A percentile compares a stretch with the other conserved stretches of the same genome.
Evolutionary conservation across 176 grass and related monocot species (phyloP).

Genomic region (Chloris gayana): DNA sequence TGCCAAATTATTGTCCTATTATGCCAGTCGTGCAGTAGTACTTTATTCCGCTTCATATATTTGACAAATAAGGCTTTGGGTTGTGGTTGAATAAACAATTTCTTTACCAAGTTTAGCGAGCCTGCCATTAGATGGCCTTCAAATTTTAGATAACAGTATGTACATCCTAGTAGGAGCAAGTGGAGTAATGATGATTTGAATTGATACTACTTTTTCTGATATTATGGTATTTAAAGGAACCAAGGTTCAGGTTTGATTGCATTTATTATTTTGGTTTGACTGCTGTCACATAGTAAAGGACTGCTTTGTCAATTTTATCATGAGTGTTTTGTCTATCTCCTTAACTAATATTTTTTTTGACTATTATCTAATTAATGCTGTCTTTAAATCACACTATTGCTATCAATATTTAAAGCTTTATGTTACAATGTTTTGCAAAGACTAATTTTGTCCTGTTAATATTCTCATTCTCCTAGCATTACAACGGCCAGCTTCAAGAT

Average conservation of each 20-base stretch:
- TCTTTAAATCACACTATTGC: background rate
- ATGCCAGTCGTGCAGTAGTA: background rate
- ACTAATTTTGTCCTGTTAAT: conserved; percentile 23
- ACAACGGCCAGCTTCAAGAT: conserved; percentile 78
- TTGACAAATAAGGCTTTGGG: conserved; percentile 2
- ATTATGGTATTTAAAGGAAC: background rate
- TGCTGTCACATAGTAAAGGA: background rate
- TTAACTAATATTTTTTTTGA: background rate
- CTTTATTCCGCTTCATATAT: conserved; percentile 5
- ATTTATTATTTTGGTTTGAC: background rate
- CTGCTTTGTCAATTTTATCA: conserved; percentile 13
- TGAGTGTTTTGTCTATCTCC: background rate
- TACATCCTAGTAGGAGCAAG: background rate
- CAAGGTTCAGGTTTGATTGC: background rate
- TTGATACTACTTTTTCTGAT: background rate
- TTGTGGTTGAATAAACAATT: background rate
- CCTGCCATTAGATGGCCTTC: background rate
- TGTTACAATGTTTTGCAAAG: background rate
- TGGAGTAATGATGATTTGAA: background rate
- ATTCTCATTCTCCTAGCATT: conserved; percentile 41
- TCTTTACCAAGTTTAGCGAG: conserved; percentile 6
- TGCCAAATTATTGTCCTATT: conserved; percentile 41
- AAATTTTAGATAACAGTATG: background rate
- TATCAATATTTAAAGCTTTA: background rate
- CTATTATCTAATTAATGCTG: background rate